Evolutionary conservation across 768 basidiomycete species (phyloP).

Genomic region (Filobasidium floriforme): DNA sequence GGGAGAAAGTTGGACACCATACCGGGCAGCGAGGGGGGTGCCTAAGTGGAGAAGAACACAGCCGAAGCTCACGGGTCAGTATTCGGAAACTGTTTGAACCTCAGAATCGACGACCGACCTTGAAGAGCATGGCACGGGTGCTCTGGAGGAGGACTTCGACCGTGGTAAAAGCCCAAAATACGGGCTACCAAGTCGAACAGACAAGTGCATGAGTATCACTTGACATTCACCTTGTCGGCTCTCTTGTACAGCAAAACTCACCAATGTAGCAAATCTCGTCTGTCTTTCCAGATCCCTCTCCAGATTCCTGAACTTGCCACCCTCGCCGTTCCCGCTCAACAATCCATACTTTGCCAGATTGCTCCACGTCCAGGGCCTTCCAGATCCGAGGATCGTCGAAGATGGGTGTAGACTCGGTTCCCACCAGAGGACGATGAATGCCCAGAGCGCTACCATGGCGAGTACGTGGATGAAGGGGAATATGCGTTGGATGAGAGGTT

Average conservation of each 20-base stretch:
- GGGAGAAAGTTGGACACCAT: slow-evolving; percentile 42
- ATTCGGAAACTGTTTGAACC: not conserved
- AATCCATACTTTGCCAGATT: slow-evolving; percentile 5
- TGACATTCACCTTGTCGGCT: too few species aligned
- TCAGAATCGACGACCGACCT: slow-evolving; percentile 26
- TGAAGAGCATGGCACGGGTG: slow-evolving; percentile 41
- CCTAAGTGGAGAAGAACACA: slow-evolving; percentile 24
- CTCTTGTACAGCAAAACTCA: slow-evolving; percentile 1
- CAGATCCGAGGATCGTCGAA: not conserved
- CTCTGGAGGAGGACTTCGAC: slow-evolving; percentile 44
- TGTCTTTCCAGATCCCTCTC: not conserved
- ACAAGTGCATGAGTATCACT: not conserved
- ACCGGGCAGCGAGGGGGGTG: slow-evolving; percentile 42
- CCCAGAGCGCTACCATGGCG: slow-evolving; percentile 29
- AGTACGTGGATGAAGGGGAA: slow-evolving; percentile 41
- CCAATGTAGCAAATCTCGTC: slow-evolving; percentile 15
- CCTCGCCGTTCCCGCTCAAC: slow-evolving; percentile 15
- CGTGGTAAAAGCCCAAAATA: slow-evolving; percentile 46
- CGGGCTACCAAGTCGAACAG: slow-evolving; percentile 30
- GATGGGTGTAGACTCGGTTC: slow-evolving; percentile 33
- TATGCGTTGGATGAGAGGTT: slow-evolving; percentile 27
- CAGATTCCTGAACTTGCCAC: not conserved
- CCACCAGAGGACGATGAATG: slow-evolving; percentile 40
- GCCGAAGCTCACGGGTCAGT: slow-evolving; percentile 7
- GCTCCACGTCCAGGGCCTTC: not conserved